Evolutionary conservation across 192 early-diverging fungal species (phyloP), one percentile per base, ranked within the genome.

Genomic region (Dissophora globulifera): DNA sequence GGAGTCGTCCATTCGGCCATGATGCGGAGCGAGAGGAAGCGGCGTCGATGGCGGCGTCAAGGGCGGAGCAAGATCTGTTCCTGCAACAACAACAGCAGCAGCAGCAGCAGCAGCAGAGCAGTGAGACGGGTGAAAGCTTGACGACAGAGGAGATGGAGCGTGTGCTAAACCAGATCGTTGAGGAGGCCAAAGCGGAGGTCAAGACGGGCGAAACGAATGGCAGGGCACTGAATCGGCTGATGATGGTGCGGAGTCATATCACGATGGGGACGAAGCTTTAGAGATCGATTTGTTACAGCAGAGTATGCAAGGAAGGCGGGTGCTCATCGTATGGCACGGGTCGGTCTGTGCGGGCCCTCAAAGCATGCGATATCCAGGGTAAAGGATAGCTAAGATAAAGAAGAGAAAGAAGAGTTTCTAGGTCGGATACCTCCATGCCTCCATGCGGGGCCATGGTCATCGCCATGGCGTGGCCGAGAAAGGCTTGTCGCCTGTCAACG

Each of bases 191-290:
- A 27, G 56, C 45, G 2, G 72, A 76, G 19, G 72, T 67, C 25
- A 52, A 59, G 40, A 45, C 50, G 27, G 72, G 64, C 1, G 43
- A 76, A 43, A 76, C 72, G n/a, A 15, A 76, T 22, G 72, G 72
- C 16, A 47, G 27, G 35, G 63, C 72, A 15, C 12, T 76, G 50
- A 61, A 76, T 33, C 42, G 72, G 40, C 13, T 76, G 52, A 45
- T 76, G 51, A 67, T 56, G 62, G 64, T 76, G 12, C 63, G 64
- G 11, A 76, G 62, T 19, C 69, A 74, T 59, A 66, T 66, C 43
- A 62, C 52, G 32, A 66, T 66, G 72, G 69, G 69, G n/a, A 71
- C 70, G 16, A 75, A 65, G n/a, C 23, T 75, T 42, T 74, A 60
- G 10, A 12, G 35, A 6, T 38, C 35, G 7, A 38, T 9, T 9